These are phyloP conservation scores for Pinus taeda DNA, from an alignment of 75 land plant genomes.

Conservation along the genomic window DNA sequence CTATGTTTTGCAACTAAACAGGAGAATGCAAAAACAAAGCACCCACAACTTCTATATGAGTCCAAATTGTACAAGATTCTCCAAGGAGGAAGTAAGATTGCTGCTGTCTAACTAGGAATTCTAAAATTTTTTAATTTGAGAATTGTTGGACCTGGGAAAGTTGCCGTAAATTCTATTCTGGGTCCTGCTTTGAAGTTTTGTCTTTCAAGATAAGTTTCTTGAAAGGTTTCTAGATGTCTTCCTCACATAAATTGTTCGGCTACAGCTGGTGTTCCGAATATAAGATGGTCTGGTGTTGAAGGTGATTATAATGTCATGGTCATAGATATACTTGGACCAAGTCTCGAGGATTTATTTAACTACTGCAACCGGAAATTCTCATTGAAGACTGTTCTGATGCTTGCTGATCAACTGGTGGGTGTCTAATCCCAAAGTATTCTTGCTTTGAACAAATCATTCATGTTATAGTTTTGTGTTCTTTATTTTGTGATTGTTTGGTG, in stretches of 20 bases:
- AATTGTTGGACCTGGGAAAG: constrained; percentile 11
- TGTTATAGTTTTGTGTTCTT: not conserved
- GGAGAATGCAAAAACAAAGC: constrained; percentile 73
- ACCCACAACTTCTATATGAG: constrained; percentile 90
- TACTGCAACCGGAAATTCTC: constrained; percentile 86
- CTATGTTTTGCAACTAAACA: constrained; percentile 11
- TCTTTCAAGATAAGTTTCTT: not conserved
- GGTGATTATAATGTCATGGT: constrained; percentile 84
- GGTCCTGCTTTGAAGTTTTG: not conserved
- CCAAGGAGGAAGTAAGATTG: constrained; percentile 78
- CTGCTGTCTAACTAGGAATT: constrained; percentile 44
- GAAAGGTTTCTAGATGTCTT: too few species aligned
- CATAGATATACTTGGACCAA: constrained; percentile 89
- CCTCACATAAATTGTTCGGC: too few species aligned
- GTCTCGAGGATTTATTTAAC: constrained; percentile 86
- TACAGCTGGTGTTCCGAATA: constrained; percentile 58
- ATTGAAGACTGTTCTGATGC: constrained; percentile 87
- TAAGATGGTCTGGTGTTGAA: constrained; percentile 82
- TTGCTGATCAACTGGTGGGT: constrained; percentile 94
- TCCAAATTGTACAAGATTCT: constrained; percentile 81
- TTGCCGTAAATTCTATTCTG: not conserved
- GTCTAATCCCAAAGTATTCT: not conserved
- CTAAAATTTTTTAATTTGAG: constrained; percentile 30
- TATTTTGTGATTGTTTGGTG: not conserved
- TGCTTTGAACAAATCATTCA: not conserved